These are phyloP conservation scores for Agrocybe praecox DNA, from an alignment of 768 basidiomycete genomes.

Conservation along the genomic window DNA sequence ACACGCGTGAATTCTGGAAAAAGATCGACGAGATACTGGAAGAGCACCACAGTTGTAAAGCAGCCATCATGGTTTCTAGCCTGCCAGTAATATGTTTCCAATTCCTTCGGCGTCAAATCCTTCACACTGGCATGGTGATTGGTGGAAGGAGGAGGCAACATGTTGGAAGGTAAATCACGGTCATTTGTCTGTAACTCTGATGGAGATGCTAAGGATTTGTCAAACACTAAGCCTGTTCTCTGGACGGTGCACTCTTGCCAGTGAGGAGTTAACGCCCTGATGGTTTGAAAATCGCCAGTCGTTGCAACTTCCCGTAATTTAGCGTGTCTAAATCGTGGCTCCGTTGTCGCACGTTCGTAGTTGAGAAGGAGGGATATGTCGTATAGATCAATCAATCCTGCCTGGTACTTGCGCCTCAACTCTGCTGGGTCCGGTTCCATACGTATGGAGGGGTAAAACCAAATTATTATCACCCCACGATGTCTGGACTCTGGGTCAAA, in stretches of 20 bases:
- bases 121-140: neutral
- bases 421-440: too few species aligned
- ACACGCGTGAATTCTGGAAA: constrained; percentile 15
- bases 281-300: constrained; percentile 13
- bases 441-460: too few species aligned
- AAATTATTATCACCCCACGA: too few species aligned
- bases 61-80: constrained; percentile 24
- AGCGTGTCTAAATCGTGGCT: constrained; percentile 22
- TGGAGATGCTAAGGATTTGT: constrained; percentile 1
- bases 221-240: constrained; percentile 19
- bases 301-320: constrained; percentile 21
- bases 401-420: too few species aligned
- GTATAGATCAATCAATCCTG: constrained; percentile 15
- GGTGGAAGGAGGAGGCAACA: constrained; percentile 9
- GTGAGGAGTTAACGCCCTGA: constrained; percentile 2
- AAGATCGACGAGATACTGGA: constrained; percentile 26
- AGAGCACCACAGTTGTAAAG: constrained; percentile 14
- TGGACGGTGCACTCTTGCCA: constrained; percentile 14
- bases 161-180: constrained; percentile 16
- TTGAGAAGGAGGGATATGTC: constrained; percentile 23
- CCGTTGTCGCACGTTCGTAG: constrained; percentile 22
- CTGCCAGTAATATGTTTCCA: constrained; percentile 25
- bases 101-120: constrained; percentile 14
- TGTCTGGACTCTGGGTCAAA: too few species aligned
- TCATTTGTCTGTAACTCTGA: constrained; percentile 1